These are phyloP conservation scores for Elaeagnus macrophylla DNA, from an alignment of 306 rosid species.

Conservation along the genomic window DNA sequence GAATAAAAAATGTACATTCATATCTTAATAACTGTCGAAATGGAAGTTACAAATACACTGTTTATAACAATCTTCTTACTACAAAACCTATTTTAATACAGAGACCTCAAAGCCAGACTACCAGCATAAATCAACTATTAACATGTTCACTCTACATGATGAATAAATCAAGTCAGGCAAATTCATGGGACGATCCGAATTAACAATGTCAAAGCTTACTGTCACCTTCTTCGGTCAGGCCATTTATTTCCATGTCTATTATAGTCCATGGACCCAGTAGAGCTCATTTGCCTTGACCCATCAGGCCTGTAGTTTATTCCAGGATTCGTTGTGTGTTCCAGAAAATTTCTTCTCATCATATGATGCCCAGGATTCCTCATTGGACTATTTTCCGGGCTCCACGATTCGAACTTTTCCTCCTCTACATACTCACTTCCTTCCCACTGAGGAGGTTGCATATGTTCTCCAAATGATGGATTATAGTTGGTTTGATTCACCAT, in stretches of 20 bases:
- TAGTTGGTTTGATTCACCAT: constrained; percentile 34
- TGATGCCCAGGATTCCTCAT: constrained; percentile 35
- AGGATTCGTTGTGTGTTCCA: constrained; percentile 39
- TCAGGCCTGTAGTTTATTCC: constrained; percentile 51
- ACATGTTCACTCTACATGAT: too few relatives aligned
- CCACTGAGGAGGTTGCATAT: constrained; percentile 30
- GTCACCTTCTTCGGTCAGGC: constrained; percentile 34
- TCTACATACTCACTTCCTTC: constrained; percentile 44
- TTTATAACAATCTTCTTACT: too few relatives aligned
- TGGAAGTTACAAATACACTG: too few relatives aligned
- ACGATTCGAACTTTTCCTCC: constrained; percentile 51
- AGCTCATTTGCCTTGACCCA: constrained; percentile 40
- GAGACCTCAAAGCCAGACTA: too few relatives aligned
- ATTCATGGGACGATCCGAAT: too few relatives aligned
- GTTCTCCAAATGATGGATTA: constrained; percentile 27
- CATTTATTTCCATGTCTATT: constrained; percentile 48
- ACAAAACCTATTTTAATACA: too few relatives aligned
- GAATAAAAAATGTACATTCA: too few relatives aligned
- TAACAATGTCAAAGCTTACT: too few relatives aligned
- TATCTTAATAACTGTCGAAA: too few relatives aligned
- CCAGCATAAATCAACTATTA: too few relatives aligned
- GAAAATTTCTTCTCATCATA: constrained; percentile 33
- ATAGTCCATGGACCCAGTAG: constrained; percentile 45
- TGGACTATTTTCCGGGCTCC: constrained; percentile 93
- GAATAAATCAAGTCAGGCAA: too few relatives aligned